Percentiles rank a stretch among this genome's conserved stretches.
These are phyloP conservation scores for Solanum peruvianum DNA, from an alignment of 257 asterid genomes.

Conservation along the genomic window DNA sequence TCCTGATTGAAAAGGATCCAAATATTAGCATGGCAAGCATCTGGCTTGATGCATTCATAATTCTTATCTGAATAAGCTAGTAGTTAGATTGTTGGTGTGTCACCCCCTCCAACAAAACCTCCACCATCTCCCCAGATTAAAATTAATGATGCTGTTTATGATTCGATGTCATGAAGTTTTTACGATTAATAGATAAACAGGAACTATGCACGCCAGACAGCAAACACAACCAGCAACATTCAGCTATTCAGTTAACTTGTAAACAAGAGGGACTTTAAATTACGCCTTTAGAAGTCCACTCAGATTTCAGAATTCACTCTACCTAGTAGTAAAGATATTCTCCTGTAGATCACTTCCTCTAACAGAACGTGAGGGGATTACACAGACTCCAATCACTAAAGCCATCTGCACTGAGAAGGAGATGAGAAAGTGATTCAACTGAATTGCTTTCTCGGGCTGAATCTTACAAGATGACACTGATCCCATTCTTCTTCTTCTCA, in stretches of 20 bases:
- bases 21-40: neutral
- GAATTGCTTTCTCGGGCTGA: neutral
- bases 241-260: neutral
- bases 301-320: neutral
- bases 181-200: neutral
- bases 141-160: neutral
- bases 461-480: neutral
- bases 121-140: neutral
- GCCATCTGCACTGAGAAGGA: neutral
- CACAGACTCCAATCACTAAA: neutral
- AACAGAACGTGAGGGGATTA: neutral
- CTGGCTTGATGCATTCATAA: neutral
- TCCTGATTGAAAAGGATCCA: neutral
- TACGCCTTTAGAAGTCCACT: neutral
- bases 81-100: neutral
- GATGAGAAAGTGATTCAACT: neutral
- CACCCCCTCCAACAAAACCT: neutral
- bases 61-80: neutral
- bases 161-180: neutral
- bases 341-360: neutral
- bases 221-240: neutral
- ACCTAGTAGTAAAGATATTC: neutral
- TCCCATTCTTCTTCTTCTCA: neutral
- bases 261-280: neutral
- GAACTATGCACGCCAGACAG: neutral